These are phyloP conservation scores for Irpex lacteus DNA, from an alignment of 1,284 basidiomycete genomes.

Conservation along the genomic window DNA sequence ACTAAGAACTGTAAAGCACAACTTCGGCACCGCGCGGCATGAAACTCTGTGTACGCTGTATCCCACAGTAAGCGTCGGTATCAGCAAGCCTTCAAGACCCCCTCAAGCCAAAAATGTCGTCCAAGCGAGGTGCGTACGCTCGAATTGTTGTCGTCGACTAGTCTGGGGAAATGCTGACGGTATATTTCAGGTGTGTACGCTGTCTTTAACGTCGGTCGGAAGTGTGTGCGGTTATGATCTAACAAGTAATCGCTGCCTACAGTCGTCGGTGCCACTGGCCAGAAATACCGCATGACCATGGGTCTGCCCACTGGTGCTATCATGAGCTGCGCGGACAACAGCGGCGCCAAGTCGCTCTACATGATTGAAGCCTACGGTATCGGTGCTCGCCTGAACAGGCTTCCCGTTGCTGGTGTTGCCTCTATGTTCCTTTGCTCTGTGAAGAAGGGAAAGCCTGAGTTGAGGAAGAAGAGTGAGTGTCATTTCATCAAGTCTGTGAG, in stretches of 20 bases:
- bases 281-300: slow-evolving; percentile 97
- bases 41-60: slow-evolving; percentile 23
- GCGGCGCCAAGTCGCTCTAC: slow-evolving; percentile 95
- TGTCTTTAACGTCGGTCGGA: slow-evolving; percentile 14
- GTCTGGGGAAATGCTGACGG: slow-evolving; percentile 17
- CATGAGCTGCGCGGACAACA: slow-evolving; percentile 99
- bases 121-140: slow-evolving; percentile 28
- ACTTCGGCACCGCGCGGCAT: slow-evolving; percentile 23
- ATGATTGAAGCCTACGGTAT: slow-evolving; percentile 91
- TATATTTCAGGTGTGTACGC: slow-evolving; percentile 19
- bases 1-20: slow-evolving; percentile 34
- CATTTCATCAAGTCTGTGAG: slow-evolving; percentile 8
- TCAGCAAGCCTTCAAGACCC: slow-evolving; percentile 30
- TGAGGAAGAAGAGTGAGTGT: slow-evolving; percentile 96
- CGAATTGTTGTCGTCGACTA: not conserved
- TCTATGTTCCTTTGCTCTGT: slow-evolving; percentile 99
- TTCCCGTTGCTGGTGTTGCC: slow-evolving; percentile 97
- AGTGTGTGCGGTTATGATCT: slow-evolving; percentile 26
- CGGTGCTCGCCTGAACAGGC: slow-evolving; percentile 95
- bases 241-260: slow-evolving; percentile 27
- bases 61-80: slow-evolving; percentile 18
- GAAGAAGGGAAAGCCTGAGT: slow-evolving; percentile 99
- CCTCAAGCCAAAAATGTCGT: slow-evolving; percentile 27
- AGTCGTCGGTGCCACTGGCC: slow-evolving; percentile 64
- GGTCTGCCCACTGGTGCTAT: slow-evolving; percentile 98